phyloP scores from a whole-genome alignment of 2,329 filamentous ascomycete genomes.

The Sporothrix curviconia region DNA sequence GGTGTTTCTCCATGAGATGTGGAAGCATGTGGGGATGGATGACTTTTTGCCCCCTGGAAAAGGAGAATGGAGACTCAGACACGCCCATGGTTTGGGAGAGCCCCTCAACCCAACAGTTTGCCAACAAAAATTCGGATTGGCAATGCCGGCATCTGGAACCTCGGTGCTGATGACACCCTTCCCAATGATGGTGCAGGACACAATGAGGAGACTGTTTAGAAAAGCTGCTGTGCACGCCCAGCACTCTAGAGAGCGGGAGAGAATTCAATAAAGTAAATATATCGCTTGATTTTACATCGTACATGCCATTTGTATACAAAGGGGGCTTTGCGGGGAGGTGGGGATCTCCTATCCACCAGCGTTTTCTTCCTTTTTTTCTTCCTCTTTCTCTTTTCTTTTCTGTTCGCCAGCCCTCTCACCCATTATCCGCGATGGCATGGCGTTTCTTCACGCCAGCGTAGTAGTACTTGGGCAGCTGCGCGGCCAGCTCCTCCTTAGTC shows the following conservation, averaged over 20 bases:
- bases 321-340: too few species aligned
- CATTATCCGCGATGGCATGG: slow-evolving; percentile 75
- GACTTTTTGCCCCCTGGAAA: too few species aligned
- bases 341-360: too few species aligned
- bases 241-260: neutral
- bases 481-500: slow-evolving; percentile 76
- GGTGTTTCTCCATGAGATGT: slow-evolving; percentile 30
- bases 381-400: too few species aligned
- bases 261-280: slow-evolving; percentile 1
- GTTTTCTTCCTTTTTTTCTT: neutral
- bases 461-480: slow-evolving; percentile 60
- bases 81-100: slow-evolving; percentile 19
- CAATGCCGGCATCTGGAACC: slow-evolving; percentile 15
- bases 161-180: slow-evolving; percentile 5
- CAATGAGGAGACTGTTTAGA: too few species aligned
- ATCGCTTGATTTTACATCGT: slow-evolving; percentile 15
- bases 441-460: slow-evolving; percentile 70
- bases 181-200: too few species aligned
- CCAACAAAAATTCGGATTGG: slow-evolving; percentile 24
- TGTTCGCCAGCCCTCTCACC: too few species aligned
- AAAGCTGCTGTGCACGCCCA: too few species aligned
- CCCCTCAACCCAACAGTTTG: slow-evolving; percentile 18
- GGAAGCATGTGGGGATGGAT: slow-evolving; percentile 4
- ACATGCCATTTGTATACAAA: slow-evolving; percentile 15
- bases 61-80: neutral